phyloP scores from a whole-genome alignment of 2,329 filamentous ascomycete genomes.

The Coleophoma cylindrospora region DNA sequence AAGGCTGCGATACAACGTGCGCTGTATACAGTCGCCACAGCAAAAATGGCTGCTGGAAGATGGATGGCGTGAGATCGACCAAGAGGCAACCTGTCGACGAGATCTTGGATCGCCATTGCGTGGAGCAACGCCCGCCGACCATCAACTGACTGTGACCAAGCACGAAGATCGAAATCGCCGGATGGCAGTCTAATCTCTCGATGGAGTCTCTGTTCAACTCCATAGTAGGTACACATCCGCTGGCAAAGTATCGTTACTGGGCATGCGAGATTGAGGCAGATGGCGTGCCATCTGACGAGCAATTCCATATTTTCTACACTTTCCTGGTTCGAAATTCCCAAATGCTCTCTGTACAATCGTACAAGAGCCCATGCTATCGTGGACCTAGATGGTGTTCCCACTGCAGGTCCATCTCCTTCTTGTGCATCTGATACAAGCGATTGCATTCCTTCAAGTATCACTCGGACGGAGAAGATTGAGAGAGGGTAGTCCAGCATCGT shows the following conservation, averaged over 20 bases:
- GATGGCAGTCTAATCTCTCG: slow-evolving; percentile 20
- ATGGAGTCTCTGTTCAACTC: slow-evolving; percentile 33
- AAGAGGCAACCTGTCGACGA: slow-evolving; percentile 35
- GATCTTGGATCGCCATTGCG: slow-evolving; percentile 37
- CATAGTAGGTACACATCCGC: slow-evolving; percentile 30
- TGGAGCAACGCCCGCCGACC: slow-evolving; percentile 34
- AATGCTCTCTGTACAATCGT: slow-evolving; percentile 28
- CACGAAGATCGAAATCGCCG: slow-evolving; percentile 27
- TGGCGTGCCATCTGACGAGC: slow-evolving; percentile 36
- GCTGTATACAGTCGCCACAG: slow-evolving; percentile 35
- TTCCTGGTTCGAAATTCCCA: slow-evolving; percentile 29
- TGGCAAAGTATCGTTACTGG: slow-evolving; percentile 33
- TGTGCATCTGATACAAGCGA: slow-evolving; percentile 35
- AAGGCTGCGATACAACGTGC: slow-evolving; percentile 32
- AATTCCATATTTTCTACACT: slow-evolving; percentile 32
- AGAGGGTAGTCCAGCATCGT: slow-evolving; percentile 20
- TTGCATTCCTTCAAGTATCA: slow-evolving; percentile 36
- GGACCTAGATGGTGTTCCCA: slow-evolving; percentile 31
- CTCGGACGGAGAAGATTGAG: slow-evolving; percentile 33
- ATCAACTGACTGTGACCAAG: slow-evolving; percentile 31
- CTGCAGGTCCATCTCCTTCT: slow-evolving; percentile 27
- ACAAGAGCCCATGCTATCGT: slow-evolving; percentile 32
- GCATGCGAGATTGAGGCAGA: slow-evolving; percentile 35
- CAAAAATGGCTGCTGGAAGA: slow-evolving; percentile 37
- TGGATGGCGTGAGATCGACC: slow-evolving; percentile 38